Evolutionary conservation across 441 rosid genomes (phyloP), one percentile per base, ranked within the genome.

Genomic region (Manihot esculenta): DNA sequence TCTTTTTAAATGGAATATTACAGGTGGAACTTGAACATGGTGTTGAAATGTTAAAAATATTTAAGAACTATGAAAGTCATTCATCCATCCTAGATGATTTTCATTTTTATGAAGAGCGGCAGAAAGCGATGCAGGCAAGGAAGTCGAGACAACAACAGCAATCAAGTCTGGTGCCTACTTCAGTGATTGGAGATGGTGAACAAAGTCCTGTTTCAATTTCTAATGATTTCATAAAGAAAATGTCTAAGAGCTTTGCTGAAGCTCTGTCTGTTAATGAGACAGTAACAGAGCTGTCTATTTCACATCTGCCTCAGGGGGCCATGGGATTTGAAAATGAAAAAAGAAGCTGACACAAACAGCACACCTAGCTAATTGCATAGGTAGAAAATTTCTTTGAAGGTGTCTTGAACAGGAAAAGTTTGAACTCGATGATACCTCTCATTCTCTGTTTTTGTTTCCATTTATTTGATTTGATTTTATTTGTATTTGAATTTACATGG

Each of bases 31-130:
- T 71, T 72, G 81, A 82, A 68, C 93, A 89, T 65, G 98, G 99
- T 17, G 66, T 82, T 62, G 98, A 92, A 84, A 85, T 90, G 86
- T 81, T 94, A 66, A 85, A 86, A 63, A 69, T 90, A 72, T 90
- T 88, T 78, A 90, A 89, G 83, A 78, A 73, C 70, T 84, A 88
- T 27, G 66, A 73, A 49, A 73, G 72, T 78, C 84, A 84, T 78
- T 85, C 97, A 2, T 90, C 95, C 14, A 69, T 92, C 58, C 84
- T 94, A 0, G 97, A 94, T 58, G 99, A 92, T 73, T 94, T 94
- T 54, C 66, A 67, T 80, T 94, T 85, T 65, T 94, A 92, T 55
- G 99, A 94, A 73, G 84, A 80, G 66, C 88, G 97, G 23, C 90
- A 94, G 87, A 89, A 86, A 80, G 68, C 80, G 66, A 83, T 90